Evolutionary conservation across 352 stramenopile species (phyloP), one percentile per base, ranked within the genome.

Genomic region (Bremia lactucae): DNA sequence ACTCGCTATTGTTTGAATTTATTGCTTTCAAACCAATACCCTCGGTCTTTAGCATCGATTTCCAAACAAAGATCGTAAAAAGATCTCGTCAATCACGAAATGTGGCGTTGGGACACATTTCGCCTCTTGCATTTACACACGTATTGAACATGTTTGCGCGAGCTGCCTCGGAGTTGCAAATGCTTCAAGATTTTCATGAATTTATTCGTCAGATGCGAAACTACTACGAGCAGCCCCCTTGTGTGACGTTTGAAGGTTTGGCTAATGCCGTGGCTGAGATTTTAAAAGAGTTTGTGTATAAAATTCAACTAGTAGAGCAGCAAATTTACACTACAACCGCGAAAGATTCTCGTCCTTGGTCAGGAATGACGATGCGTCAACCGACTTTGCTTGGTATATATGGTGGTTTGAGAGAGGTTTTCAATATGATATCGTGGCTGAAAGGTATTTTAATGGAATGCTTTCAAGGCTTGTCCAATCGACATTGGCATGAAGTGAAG

Each of bases 1-100:
- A 66, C 11, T 76, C 71, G 4, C 39, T 70, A 4, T 41, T 83
- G 6, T 83, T 87, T 53, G 65, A 83, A 14, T 51, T 60, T 28
- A 45, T 18, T 1, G 20, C 31, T 9, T 18, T 35, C 4, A 49
- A 33, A 13, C 47, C 19, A 10, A 36, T 14, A 9, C 55, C 49
- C 10, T 22, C 24, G n/a, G 28, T 68, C 2, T 72, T 86, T 31
- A 49, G 59, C 28, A 24, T 55, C 6, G 58, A 77, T 22, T 63
- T 79, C 21, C 14, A 46, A 28, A 55, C 47, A 3, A 54, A 46
- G 10, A 34, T 33, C 4, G 38, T 65, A n/a, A 26, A 55, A 25
- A 40, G 65, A n/a, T 65, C 59, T 41, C 18, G 35, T 46, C 21
- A n/a, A 6, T 50, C 61, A 22, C 31, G 46, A 16, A 29, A 34